Base-by-base conservation (phyloP, 441 rosid species). In the Croton setiger region DNA sequence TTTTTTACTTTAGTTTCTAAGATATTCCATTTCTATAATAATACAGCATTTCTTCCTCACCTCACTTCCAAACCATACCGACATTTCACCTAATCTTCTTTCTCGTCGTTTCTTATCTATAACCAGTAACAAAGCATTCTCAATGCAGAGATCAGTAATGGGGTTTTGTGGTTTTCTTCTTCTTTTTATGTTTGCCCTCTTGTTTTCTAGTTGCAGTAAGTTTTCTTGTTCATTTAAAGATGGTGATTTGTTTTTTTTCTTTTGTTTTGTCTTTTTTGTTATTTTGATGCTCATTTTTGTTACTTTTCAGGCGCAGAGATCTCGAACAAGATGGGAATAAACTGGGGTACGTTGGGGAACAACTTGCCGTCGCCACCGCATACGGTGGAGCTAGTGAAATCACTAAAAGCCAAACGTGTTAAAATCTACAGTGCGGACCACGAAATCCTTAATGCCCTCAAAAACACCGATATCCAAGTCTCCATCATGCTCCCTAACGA, bases 401-500 rank as follows among this genome's bases (percentile, higher is more conserved):
- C 86, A 20, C 84, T 92, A 60, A 89, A 81, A 64, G 96, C 90
- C 9, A 72, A 78, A 61, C 81, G 88, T 0, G 89, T 94, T 71
- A 94, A 92, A 72, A 83, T 94, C 91, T 92, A 92, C 73, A 93
- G 85, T 64, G 92, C 97, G 21, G 78, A 86, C 58, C 97, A 94
- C 4, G 18, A 67, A 4, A 92, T 92, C 85, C 94, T 92, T 61
- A 36, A 70, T 39, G 80, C 98, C 14, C 79, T 90, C n/a, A 66
- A 68, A 35, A 52, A 80, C 81, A 88, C 87, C 18, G 84, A 76
- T 75, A 69, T 94, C 43, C 70, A 79, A 37, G 93, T 88, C 77
- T 87, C 97, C 9, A 79, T 87, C 75, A 92, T 92, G 98, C 79
- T 94, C 61, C 96, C 96, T 0, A 94, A 94, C 75, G 69, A 90